A percentile compares a stretch with the other conserved stretches of the same genome.
phyloP scores from a whole-genome alignment of 164 flowering plant species.

The Dillenia suffruticosa region DNA sequence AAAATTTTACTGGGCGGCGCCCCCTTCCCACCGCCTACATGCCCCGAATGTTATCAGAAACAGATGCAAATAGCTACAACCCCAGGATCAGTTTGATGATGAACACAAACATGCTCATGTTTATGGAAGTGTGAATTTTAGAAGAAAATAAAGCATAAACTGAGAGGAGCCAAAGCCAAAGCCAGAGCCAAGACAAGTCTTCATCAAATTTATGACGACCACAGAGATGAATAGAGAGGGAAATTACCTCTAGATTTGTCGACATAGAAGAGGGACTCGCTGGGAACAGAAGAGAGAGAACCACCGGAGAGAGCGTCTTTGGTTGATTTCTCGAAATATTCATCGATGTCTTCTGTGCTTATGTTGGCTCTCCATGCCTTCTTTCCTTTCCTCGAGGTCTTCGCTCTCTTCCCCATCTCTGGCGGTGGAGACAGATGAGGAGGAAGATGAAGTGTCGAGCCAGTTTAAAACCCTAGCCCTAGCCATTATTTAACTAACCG shows the following conservation, averaged over 20 bases:
- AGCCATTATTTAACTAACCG: no score
- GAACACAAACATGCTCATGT: no score
- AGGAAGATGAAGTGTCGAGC: no score
- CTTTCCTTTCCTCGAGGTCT: slow-evolving; percentile 81
- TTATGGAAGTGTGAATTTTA: no score
- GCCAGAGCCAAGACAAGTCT: neutral
- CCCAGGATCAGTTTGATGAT: no score
- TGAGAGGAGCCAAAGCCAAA: neutral
- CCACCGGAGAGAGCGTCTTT: slow-evolving; percentile 95
- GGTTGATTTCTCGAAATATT: slow-evolving; percentile 73
- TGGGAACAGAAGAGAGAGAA: slow-evolving; percentile 48
- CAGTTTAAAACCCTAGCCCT: no score
- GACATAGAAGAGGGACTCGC: slow-evolving; percentile 70
- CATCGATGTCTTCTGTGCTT: slow-evolving; percentile 70
- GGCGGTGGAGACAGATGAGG: no score
- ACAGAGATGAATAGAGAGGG: neutral
- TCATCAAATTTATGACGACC: neutral
- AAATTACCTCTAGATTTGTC: slow-evolving; percentile 74
- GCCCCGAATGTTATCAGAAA: no score
- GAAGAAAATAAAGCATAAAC: neutral
- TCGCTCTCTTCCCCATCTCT: slow-evolving; percentile 70
- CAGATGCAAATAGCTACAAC: no score
- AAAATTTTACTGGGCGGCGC: no score
- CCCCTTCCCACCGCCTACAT: no score
- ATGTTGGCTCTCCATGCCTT: slow-evolving; percentile 97